These are phyloP conservation scores for Hirschioporus abietinus DNA, from an alignment of 768 basidiomycete genomes.

Conservation along the genomic window DNA sequence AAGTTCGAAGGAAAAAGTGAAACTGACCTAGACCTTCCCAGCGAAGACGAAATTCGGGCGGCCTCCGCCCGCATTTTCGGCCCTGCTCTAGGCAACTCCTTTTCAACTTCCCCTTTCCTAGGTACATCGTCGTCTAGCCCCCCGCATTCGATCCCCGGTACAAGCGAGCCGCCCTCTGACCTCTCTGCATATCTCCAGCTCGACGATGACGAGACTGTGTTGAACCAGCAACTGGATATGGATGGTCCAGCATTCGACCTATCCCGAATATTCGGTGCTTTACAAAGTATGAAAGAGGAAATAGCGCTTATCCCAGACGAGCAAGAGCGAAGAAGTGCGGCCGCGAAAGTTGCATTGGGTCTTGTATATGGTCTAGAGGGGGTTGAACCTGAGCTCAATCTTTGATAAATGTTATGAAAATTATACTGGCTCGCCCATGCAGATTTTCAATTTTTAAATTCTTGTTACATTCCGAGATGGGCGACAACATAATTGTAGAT, in stretches of 20 bases:
- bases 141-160: neutral
- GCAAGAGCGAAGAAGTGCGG: conserved; percentile 58
- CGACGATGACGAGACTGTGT: conserved; percentile 14
- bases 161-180: conserved; percentile 19
- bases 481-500: too few relatives aligned
- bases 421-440: too few relatives aligned
- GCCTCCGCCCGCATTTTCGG: conserved; percentile 51
- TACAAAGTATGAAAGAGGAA: conserved; percentile 71
- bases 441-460: too few relatives aligned
- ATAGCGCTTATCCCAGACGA: conserved; percentile 63
- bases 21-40: conserved; percentile 38
- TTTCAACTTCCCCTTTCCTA: neutral
- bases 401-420: neutral
- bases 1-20: conserved; percentile 1
- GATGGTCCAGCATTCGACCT: conserved; percentile 48
- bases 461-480: too few relatives aligned
- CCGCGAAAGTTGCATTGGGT: conserved; percentile 67
- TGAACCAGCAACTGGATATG: conserved; percentile 18
- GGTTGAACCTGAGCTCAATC: conserved; percentile 5
- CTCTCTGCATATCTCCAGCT: neutral
- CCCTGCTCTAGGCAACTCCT: conserved; percentile 8
- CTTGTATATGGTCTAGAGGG: conserved; percentile 61
- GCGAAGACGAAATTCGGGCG: conserved; percentile 41
- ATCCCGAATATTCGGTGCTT: conserved; percentile 48
- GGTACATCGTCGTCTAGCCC: neutral